These are phyloP conservation scores for Draba incana DNA, from an alignment of 345 rosid genomes.

Conservation along the genomic window DNA sequence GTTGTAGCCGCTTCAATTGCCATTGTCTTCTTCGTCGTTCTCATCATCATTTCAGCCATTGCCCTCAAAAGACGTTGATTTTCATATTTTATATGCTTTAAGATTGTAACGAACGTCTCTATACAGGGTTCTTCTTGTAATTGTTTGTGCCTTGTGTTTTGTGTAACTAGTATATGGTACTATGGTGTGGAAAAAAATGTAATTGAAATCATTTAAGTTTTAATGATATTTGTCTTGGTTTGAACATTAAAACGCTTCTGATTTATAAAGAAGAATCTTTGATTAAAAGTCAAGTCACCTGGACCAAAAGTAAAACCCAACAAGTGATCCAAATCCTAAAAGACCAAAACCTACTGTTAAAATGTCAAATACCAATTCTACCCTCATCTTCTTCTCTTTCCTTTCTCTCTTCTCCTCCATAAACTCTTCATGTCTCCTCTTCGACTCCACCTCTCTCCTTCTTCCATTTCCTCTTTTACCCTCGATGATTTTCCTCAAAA, in stretches of 20 bases:
- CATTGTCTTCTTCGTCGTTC: conserved; percentile 46
- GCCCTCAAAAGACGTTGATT: conserved; percentile 55
- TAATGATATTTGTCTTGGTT: conserved; percentile 3
- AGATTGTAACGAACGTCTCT: background rate
- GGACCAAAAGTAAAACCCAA: conserved; percentile 41
- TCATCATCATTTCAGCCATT: conserved; percentile 64
- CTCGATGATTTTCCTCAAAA: conserved; percentile 48
- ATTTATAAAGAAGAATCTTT: background rate
- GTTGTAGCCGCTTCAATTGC: conserved; percentile 70
- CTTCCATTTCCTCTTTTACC: conserved; percentile 54
- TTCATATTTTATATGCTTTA: background rate
- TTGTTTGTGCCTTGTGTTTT: conserved; percentile 34
- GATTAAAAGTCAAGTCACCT: conserved; percentile 31
- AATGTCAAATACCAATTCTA: conserved; percentile 58
- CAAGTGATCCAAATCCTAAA: conserved; percentile 44
- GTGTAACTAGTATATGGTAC: conserved; percentile 22
- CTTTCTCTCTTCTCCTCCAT: conserved; percentile 53
- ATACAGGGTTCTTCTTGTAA: background rate
- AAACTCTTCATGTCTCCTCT: conserved; percentile 47
- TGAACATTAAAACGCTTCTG: conserved; percentile 1
- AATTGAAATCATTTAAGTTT: conserved; percentile 5
- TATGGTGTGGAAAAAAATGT: conserved; percentile 35
- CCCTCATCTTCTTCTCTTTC: conserved; percentile 52
- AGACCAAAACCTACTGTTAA: conserved; percentile 55
- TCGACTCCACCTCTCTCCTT: conserved; percentile 41